Evolutionary conservation across 1,284 basidiomycete species (phyloP).

Genomic region (Ustilago loliicola): DNA sequence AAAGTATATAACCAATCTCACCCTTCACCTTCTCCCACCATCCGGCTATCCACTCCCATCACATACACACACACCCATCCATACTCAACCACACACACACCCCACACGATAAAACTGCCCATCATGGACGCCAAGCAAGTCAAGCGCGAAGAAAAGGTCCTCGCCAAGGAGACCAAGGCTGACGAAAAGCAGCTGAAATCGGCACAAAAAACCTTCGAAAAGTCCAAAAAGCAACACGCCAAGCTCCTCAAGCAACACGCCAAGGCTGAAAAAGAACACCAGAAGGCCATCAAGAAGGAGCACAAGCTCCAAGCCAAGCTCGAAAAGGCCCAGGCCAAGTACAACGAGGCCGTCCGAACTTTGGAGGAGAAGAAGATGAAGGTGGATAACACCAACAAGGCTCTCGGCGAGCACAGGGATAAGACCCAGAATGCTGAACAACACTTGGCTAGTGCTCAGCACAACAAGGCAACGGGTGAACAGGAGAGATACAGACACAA

Average conservation of each 20-base stretch:
- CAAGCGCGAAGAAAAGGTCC: constrained; percentile 44
- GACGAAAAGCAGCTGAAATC: constrained; percentile 40
- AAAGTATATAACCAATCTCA: constrained; percentile 11
- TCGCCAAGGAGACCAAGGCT: constrained; percentile 40
- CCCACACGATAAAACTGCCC: background rate
- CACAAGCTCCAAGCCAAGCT: constrained; percentile 48
- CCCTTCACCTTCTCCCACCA: background rate
- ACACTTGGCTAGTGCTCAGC: constrained; percentile 35
- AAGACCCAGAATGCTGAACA: constrained; percentile 32
- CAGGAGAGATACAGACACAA: constrained; percentile 35
- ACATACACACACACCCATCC: background rate
- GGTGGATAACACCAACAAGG: constrained; percentile 32
- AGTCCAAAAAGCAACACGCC: constrained; percentile 38
- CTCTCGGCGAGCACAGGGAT: constrained; percentile 26
- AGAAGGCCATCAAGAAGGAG: constrained; percentile 45
- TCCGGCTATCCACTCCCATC: background rate
- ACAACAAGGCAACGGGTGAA: constrained; percentile 30
- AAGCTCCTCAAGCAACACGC: constrained; percentile 37
- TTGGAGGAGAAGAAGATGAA: constrained; percentile 54
- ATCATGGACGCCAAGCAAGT: constrained; percentile 42
- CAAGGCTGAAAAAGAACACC: constrained; percentile 44
- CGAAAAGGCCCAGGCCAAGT: constrained; percentile 41
- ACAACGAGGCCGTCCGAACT: constrained; percentile 36
- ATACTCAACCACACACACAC: background rate
- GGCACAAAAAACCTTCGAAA: constrained; percentile 33